Conservation (phyloP, 176 grass and related monocot genomes). For the Oryza meyeriana region DNA sequence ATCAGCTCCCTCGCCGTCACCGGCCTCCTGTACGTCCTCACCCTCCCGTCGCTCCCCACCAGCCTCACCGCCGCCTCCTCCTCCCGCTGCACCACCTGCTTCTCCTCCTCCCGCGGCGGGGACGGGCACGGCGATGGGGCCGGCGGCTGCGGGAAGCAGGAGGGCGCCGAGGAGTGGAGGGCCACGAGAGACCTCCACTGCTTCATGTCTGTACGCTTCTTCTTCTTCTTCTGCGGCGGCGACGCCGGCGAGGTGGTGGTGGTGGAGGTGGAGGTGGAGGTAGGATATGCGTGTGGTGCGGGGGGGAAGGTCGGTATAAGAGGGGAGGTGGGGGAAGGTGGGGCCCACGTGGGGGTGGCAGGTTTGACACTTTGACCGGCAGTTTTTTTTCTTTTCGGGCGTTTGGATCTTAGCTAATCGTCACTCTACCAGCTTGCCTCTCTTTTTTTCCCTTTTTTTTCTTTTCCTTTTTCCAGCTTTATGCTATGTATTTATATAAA, state of each 20-base stretch:
- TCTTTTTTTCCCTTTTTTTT: not conserved
- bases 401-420: constrained; percentile 22
- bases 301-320: not conserved
- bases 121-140: constrained; percentile 1
- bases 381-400: constrained; percentile 26
- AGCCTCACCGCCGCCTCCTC: constrained; percentile 30
- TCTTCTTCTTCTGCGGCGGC: not conserved
- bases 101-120: constrained; percentile 8
- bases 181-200: constrained; percentile 62
- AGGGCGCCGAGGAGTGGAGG: constrained; percentile 41
- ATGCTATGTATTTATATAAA: too few relatives aligned
- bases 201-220: constrained; percentile 28
- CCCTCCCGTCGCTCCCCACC: constrained; percentile 56
- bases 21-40: constrained; percentile 51
- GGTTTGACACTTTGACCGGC: constrained; percentile 84
- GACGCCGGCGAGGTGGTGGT: not conserved
- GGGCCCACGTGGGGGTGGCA: constrained; percentile 41
- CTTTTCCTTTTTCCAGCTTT: not conserved
- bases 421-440: not conserved
- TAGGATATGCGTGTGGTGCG: not conserved
- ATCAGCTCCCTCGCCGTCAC: constrained; percentile 80
- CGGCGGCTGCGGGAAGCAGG: constrained; percentile 49
- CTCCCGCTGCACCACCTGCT: not conserved
- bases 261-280: too few relatives aligned
- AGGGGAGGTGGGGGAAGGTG: not conserved